Base-by-base conservation (phyloP, 768 basidiomycete species). In the Trametes sanguinea region DNA sequence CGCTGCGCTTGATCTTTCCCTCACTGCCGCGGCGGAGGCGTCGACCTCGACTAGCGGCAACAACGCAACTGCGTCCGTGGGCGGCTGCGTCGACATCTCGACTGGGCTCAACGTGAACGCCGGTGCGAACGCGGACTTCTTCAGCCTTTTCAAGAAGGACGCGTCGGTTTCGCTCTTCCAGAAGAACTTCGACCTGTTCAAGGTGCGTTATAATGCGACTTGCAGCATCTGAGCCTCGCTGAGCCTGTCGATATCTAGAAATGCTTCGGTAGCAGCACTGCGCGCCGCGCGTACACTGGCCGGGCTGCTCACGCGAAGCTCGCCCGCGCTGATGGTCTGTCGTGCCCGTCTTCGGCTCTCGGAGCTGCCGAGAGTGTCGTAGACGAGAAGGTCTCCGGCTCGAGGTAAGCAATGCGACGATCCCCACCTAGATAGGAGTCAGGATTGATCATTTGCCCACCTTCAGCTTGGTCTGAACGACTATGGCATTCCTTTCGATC, bases 1-100 rank as follows among this genome's bases (percentile, higher is more conserved):
- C 17, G 71, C 72, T 11, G 67, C 54, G 10, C 65, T 75, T 22
- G 68, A 67, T 32, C 68, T 76, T 30, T 67, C 63, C 2, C 66
- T 76, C 33, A 60, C 65, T n/a, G 55, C 55, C 27, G 50, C 48
- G 17, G 58, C 53, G 1, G 30, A 47, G 33, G 57, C 53, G 5
- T 42, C 56, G 0, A 32, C 33, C 14, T 29, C 44, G 39, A 51
- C 57, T 35, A 46, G 52, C 35, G 59, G 46, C 55, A 69, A 69
- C 16, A 37, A 53, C 27, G 50, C 65, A n/a, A 44, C 29, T 50
- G 44, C 33, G 42, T 47, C 22, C 29, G 61, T 63, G 57, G 50
- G 55, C n/a, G 69, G 69, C 22, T 69, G 68, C 47, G 64, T 65
- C 43, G 69, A 67, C 51, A 61, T 70, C 27, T 59, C 59, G 37